Percentiles rank a stretch among this genome's conserved stretches.
Conservation (phyloP, 83 land plant species). For the Isoetes engelmannii region DNA sequence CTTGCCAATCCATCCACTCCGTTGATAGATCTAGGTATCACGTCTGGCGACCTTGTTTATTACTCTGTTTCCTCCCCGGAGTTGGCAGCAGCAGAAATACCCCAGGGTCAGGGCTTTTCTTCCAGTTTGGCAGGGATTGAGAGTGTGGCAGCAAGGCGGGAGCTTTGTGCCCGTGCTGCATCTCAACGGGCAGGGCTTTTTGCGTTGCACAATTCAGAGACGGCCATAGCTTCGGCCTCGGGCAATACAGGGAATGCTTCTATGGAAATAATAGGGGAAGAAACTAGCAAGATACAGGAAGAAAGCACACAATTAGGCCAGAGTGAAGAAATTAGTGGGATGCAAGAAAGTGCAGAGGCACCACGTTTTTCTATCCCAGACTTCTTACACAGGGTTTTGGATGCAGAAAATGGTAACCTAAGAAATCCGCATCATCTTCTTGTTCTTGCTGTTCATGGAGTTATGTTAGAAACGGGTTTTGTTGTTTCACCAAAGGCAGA, state of each 20-base stretch:
- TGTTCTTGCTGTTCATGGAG: conserved; percentile 62
- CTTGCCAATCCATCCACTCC: conserved; percentile 24
- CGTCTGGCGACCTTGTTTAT: conserved; percentile 66
- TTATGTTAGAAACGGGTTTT: conserved; percentile 77
- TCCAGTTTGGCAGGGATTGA: conserved; percentile 10
- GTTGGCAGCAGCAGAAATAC: neutral
- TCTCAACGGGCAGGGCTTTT: conserved; percentile 12
- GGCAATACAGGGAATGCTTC: neutral
- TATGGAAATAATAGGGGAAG: conserved; percentile 3
- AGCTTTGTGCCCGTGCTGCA: conserved; percentile 25
- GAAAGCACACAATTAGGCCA: conserved; percentile 25
- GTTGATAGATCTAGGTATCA: conserved; percentile 48
- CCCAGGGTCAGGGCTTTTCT: conserved; percentile 7
- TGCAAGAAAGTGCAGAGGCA: conserved; percentile 8
- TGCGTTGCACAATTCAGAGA: neutral
- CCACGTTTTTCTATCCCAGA: conserved; percentile 26
- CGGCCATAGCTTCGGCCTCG: conserved; percentile 7
- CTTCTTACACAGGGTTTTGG: conserved; percentile 52
- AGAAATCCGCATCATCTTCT: conserved; percentile 26
- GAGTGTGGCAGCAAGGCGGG: conserved; percentile 12
- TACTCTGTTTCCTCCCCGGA: conserved; percentile 20
- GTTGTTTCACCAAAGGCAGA: conserved; percentile 21
- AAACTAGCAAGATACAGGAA: conserved; percentile 15
- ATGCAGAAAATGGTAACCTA: conserved; percentile 32
- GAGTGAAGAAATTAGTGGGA: neutral